Percentiles rank a stretch among this genome's conserved stretches.
These are phyloP conservation scores for Poa pratensis DNA, from an alignment of 176 grass and related monocot species.

Conservation along the genomic window DNA sequence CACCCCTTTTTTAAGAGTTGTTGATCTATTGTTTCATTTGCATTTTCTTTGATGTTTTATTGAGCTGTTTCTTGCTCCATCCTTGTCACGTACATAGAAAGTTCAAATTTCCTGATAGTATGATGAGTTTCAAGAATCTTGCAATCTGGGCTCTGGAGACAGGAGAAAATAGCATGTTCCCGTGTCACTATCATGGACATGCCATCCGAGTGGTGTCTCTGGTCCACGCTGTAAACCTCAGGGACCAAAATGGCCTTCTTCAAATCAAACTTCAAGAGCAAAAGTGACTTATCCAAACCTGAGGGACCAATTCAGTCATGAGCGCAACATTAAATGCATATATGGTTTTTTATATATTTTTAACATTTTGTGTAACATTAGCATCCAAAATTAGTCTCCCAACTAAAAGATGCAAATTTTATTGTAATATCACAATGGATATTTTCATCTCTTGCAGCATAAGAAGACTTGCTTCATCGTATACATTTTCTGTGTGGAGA, in stretches of 20 bases:
- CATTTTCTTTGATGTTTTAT: slow-evolving; percentile 7
- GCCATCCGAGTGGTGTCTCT: neutral
- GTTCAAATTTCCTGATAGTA: neutral
- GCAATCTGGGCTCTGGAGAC: neutral
- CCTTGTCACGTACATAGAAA: neutral
- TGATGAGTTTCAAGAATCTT: neutral
- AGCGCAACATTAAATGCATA: neutral
- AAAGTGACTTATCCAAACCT: neutral
- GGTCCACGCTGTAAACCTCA: neutral
- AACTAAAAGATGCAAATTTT: neutral
- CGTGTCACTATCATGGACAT: neutral
- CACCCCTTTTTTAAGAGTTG: neutral
- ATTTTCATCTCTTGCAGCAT: slow-evolving; percentile 11
- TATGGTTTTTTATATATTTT: neutral
- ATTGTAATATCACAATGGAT: neutral
- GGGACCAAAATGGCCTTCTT: neutral
- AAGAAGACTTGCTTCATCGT: neutral
- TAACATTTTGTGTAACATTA: neutral
- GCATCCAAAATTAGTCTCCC: slow-evolving; percentile 17
- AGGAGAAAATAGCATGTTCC: neutral
- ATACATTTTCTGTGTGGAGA: slow-evolving; percentile 6
- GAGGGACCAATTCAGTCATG: slow-evolving; percentile 16
- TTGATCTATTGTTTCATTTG: neutral
- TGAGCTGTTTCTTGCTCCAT: neutral
- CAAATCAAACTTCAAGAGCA: slow-evolving; percentile 15